Evolutionary conservation across 352 stramenopile species (phyloP), one percentile per base, ranked within the genome.

Genomic region (Phytophthora agathidicida): DNA sequence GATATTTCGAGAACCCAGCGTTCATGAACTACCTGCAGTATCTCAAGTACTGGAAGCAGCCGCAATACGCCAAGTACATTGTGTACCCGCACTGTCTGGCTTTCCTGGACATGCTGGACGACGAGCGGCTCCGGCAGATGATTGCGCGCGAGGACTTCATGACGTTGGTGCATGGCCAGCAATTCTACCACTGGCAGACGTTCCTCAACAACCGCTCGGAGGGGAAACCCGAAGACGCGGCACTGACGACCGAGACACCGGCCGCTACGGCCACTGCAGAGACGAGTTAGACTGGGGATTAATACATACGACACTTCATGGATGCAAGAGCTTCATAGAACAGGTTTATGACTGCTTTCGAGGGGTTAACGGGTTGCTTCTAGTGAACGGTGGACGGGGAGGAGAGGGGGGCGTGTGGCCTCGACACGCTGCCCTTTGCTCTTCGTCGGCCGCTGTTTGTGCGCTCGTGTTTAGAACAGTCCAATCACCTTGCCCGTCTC

Each of bases 401-500:
- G 52, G 52, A 56, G 31, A 66, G 57, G 62, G 62, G 62, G 44
- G 28, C 60, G 5, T 52, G 44, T 47, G 23, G 17, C 8, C 17
- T 55, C n/a, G 47, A 58, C 56, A 64, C 26, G 31, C 56, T 49
- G 56, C 56, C 62, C 37, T 71, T 55, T 64, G 56, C 63, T 64
- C 39, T 19, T 38, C 22, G 33, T 61, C 45, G 23, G 27, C 45
- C 38, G 26, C 42, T 17, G 33, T 30, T 8, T 5, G 23, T 28
- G 11, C 5, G 8, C 36, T 19, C 39, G 10, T 30, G 17, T 38
- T 78, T 81, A 93, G 64, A 93, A 99, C 19, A 99, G 77, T 24
- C 97, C 97, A 49, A 98, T 93, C 11, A 99, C 96, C 57, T 97
- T 93, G 59, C 97, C 97, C 19, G 98, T 93, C 31, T 94, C 71